Conservation (phyloP, 371 early-diverging fungal species). For the Cokeromyces recurvatus region DNA sequence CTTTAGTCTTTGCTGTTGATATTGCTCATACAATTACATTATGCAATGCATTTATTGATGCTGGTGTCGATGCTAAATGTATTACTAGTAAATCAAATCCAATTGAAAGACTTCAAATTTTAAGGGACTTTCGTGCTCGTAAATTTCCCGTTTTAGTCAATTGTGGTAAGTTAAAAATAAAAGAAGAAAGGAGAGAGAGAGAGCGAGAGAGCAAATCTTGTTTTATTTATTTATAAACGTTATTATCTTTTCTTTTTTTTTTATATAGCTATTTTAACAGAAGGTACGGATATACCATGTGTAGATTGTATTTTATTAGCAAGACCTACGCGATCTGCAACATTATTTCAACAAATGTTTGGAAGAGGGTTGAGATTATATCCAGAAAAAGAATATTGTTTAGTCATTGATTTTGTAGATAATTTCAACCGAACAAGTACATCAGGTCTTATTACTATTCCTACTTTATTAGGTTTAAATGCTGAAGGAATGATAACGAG, state of each 20-base stretch:
- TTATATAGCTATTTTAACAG: constrained; percentile 57
- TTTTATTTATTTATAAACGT: neutral
- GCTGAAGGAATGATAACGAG: constrained; percentile 31
- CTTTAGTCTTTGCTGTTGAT: constrained; percentile 88
- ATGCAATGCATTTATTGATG: constrained; percentile 48
- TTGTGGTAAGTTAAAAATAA: constrained; percentile 79
- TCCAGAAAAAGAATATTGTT: constrained; percentile 68
- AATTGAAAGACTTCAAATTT: constrained; percentile 46
- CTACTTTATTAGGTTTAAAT: constrained; percentile 69
- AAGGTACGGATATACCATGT: constrained; percentile 86
- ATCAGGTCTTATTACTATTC: constrained; percentile 53
- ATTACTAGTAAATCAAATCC: constrained; percentile 61
- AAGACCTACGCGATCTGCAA: constrained; percentile 77
- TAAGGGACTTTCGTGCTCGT: constrained; percentile 61
- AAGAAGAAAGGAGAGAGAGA: too few relatives aligned
- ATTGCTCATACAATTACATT: constrained; percentile 68
- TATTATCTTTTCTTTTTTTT: too few relatives aligned
- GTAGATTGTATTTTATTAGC: constrained; percentile 89
- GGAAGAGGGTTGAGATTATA: constrained; percentile 83
- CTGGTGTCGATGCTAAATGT: constrained; percentile 58
- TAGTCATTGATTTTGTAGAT: constrained; percentile 89
- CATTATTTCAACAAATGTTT: constrained; percentile 92
- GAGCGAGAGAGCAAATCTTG: neutral
- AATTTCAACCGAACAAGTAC: constrained; percentile 27
- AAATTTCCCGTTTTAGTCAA: constrained; percentile 81